These are phyloP conservation scores for Rubroboletus satanas DNA, from an alignment of 768 basidiomycete genomes.

Conservation along the genomic window DNA sequence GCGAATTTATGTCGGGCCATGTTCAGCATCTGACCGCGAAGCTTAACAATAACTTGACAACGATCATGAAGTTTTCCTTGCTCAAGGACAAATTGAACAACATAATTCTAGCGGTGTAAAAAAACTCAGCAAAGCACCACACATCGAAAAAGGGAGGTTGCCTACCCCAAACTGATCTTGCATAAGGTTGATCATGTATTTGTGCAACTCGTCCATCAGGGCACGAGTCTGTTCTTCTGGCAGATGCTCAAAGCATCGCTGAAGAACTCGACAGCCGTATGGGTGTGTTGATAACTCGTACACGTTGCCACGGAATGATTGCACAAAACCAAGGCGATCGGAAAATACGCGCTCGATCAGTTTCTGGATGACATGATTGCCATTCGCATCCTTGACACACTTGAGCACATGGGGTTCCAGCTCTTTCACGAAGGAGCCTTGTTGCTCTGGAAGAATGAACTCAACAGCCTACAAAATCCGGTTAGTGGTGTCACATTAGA, in stretches of 20 bases:
- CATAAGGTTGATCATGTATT: conserved; percentile 67
- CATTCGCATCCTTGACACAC: conserved; percentile 88
- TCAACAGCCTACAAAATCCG: conserved; percentile 67
- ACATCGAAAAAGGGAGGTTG: conserved; percentile 4
- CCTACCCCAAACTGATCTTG: conserved; percentile 88
- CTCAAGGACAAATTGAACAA: conserved; percentile 90
- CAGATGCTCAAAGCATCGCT: conserved; percentile 86
- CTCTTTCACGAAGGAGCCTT: conserved; percentile 69
- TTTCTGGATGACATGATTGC: conserved; percentile 95
- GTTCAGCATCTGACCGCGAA: conserved; percentile 73
- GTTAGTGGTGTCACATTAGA: conserved; percentile 1
- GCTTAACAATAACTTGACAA: conserved; percentile 56
- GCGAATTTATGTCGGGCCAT: conserved; percentile 90
- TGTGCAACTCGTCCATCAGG: conserved; percentile 80
- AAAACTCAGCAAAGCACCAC: conserved; percentile 4
- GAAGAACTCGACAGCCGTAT: conserved; percentile 92
- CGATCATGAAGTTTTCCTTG: conserved; percentile 71
- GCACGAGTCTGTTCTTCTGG: conserved; percentile 62
- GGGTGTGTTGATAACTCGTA: conserved; percentile 81
- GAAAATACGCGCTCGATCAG: conserved; percentile 76
- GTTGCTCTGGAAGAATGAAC: conserved; percentile 72
- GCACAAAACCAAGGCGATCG: conserved; percentile 73
- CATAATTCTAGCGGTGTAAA: conserved; percentile 69
- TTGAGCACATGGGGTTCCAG: conserved; percentile 75
- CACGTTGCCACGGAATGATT: conserved; percentile 72